Evolutionary conservation across 441 rosid genomes (phyloP).

Genomic region (Populus hybrid): DNA sequence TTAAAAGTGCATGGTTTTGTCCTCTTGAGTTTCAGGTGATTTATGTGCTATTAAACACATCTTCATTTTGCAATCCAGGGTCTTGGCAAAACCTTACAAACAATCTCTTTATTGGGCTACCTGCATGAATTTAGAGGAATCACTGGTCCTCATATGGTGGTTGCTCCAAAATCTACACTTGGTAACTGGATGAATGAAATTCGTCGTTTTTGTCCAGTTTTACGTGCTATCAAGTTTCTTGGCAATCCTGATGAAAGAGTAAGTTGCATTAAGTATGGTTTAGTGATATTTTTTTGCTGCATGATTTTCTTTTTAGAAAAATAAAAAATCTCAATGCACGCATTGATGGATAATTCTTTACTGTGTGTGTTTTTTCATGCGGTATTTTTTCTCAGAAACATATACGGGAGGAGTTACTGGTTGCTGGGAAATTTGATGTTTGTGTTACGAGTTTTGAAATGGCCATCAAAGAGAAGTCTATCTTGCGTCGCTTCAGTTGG

Average conservation of each 20-base stretch:
- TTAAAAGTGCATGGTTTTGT: background rate
- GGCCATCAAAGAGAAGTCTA: slow-evolving; percentile 97
- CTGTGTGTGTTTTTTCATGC: background rate
- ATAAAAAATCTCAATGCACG: background rate
- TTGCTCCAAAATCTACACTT: slow-evolving; percentile 99
- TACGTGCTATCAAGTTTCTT: slow-evolving; percentile 94
- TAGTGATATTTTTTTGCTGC: slow-evolving; percentile 3
- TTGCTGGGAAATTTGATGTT: slow-evolving; percentile 98
- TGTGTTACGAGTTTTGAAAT: slow-evolving; percentile 99
- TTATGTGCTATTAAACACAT: background rate
- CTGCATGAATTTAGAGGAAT: slow-evolving; percentile 96
- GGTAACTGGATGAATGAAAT: slow-evolving; percentile 99
- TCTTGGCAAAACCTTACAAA: slow-evolving; percentile 98
- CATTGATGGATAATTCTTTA: background rate
- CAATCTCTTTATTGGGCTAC: slow-evolving; percentile 91
- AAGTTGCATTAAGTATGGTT: slow-evolving; percentile 25
- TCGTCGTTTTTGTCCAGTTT: slow-evolving; percentile 84
- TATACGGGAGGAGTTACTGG: slow-evolving; percentile 86
- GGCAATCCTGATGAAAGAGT: slow-evolving; percentile 99
- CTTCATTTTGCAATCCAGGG: slow-evolving; percentile 50
- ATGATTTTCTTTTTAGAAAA: background rate
- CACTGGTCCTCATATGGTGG: slow-evolving; percentile 98
- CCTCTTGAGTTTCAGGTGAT: slow-evolving; percentile 2
- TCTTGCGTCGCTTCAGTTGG: slow-evolving; percentile 97
- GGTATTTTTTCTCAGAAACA: slow-evolving; percentile 52